These are phyloP conservation scores for Ophiosphaerella herpotricha DNA, from an alignment of 2,329 filamentous ascomycete species.

Conservation along the genomic window DNA sequence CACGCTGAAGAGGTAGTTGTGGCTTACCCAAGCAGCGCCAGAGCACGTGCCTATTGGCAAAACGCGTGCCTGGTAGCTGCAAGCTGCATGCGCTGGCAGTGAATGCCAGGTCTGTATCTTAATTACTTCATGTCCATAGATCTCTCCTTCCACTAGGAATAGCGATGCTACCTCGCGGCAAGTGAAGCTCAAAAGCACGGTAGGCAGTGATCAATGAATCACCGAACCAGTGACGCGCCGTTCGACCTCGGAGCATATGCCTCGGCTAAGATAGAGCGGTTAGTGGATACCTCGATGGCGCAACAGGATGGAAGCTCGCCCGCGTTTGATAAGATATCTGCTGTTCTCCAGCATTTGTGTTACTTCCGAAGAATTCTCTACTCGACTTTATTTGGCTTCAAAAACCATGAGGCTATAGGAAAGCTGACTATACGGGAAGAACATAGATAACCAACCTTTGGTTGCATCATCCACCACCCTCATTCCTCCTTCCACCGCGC, in stretches of 20 bases:
- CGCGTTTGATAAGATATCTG: constrained; percentile 9
- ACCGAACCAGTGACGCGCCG: neutral
- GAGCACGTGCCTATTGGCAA: constrained; percentile 14
- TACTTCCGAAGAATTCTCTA: constrained; percentile 1
- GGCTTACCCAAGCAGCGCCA: constrained; percentile 6
- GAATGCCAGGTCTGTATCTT: no score
- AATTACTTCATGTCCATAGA: no score
- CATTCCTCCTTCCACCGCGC: constrained; percentile 1
- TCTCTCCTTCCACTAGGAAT: no score
- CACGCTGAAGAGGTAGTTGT: constrained; percentile 1
- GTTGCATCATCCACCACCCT: constrained; percentile 21
- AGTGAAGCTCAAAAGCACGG: no score
- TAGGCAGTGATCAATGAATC: no score
- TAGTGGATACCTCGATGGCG: constrained; percentile 29
- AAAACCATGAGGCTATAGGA: constrained; percentile 29
- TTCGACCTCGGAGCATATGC: constrained; percentile 40
- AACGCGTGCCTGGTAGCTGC: no score
- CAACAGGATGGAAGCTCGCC: constrained; percentile 21
- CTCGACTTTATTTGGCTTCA: neutral
- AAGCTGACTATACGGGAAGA: constrained; percentile 6
- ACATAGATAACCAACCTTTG: constrained; percentile 13
- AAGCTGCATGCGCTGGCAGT: no score
- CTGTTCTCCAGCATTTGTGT: constrained; percentile 3
- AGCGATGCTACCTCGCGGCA: no score
- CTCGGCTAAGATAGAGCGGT: constrained; percentile 41